phyloP scores from a whole-genome alignment of 2,329 filamentous ascomycete species.

The Sphaerostilbella broomeana region DNA sequence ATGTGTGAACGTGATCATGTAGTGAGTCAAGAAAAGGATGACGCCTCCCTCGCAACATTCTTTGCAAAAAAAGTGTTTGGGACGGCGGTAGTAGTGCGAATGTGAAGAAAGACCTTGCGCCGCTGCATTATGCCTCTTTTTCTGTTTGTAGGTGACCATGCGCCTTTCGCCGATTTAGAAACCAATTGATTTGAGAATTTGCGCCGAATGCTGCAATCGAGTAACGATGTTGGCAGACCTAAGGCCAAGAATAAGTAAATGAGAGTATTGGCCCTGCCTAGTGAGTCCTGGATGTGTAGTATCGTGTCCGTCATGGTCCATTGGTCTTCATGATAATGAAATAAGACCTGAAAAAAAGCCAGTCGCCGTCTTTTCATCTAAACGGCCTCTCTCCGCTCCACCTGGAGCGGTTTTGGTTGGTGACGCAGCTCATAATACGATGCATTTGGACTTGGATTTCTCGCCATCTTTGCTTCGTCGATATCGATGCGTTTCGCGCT shows the following conservation, averaged over 20 bases:
- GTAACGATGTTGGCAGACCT: constrained; percentile 24
- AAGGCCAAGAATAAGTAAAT: constrained; percentile 9
- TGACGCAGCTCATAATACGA: constrained; percentile 31
- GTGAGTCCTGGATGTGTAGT: constrained; percentile 3
- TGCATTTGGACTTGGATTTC: constrained; percentile 32
- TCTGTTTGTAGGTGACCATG: constrained; percentile 30
- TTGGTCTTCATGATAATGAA: background rate
- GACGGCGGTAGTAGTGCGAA: constrained; percentile 6
- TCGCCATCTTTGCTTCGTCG: constrained; percentile 31
- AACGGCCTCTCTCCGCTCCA: background rate
- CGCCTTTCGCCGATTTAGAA: constrained; percentile 35
- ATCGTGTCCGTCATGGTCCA: constrained; percentile 11
- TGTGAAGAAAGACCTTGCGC: constrained; percentile 26
- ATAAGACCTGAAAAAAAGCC: too few species aligned
- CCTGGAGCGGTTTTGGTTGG: background rate
- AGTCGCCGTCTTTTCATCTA: constrained; percentile 3
- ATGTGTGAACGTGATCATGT: background rate
- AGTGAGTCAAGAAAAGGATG: constrained; percentile 3
- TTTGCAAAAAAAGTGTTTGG: background rate
- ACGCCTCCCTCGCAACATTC: constrained; percentile 1
- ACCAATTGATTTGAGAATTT: constrained; percentile 25
- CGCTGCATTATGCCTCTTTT: constrained; percentile 32
- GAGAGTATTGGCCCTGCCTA: background rate
- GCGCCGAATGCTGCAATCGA: constrained; percentile 27
- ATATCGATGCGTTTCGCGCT: constrained; percentile 25